Evolutionary conservation across 176 grass and related monocot species (phyloP).

Genomic region (Cenchrus americanus): DNA sequence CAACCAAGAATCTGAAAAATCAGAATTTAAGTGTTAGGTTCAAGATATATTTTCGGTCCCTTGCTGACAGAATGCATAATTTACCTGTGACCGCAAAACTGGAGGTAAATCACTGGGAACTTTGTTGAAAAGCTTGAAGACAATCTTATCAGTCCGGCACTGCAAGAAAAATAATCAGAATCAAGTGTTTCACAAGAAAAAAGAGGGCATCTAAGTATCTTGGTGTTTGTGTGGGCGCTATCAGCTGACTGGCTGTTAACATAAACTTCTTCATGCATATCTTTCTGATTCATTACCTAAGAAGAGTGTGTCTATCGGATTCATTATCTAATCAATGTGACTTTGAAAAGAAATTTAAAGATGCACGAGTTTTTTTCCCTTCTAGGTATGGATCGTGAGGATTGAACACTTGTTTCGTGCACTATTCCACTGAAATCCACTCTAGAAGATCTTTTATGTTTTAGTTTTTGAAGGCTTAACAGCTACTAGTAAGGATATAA

Average conservation of each 20-base stretch:
- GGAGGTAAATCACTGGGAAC: constrained; percentile 90
- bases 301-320: constrained; percentile 3
- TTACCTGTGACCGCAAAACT: constrained; percentile 82
- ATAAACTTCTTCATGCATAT: constrained; percentile 16
- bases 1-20: constrained; percentile 91
- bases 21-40: constrained; percentile 44
- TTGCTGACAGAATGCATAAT: constrained; percentile 32
- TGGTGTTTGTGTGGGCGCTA: background rate
- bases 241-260: background rate
- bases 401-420: background rate
- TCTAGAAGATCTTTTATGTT: background rate
- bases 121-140: constrained; percentile 97
- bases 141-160: constrained; percentile 94
- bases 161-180: constrained; percentile 49
- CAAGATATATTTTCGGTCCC: constrained; percentile 18
- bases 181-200: background rate
- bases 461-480: background rate
- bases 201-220: background rate
- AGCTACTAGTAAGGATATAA: constrained; percentile 1
- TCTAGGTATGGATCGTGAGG: constrained; percentile 7
- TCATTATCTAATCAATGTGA: background rate
- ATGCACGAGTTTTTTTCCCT: background rate
- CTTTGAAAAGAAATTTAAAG: constrained; percentile 8
- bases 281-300: background rate
- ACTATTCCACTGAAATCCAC: constrained; percentile 1